phyloP scores from a whole-genome alignment of 805 yeast genomes.

The Sugiyamaella mastotermitis region DNA sequence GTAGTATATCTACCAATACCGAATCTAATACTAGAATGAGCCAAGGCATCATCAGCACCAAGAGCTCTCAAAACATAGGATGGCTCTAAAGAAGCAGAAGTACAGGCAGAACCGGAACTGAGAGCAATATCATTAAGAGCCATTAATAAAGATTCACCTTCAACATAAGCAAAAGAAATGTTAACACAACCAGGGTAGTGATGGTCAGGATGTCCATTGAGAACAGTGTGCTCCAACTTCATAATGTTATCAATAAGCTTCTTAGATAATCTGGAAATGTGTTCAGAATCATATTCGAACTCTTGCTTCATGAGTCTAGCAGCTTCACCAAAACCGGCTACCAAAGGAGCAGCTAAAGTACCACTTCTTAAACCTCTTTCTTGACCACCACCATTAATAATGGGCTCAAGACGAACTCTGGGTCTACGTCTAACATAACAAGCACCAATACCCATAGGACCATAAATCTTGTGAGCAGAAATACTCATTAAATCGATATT shows the following conservation, averaged over 20 bases:
- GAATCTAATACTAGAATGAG: conserved; percentile 96
- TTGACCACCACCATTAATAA: conserved; percentile 97
- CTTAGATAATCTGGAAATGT: conserved; percentile 64
- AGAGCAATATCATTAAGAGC: conserved; percentile 95
- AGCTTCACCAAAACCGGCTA: conserved; percentile 96
- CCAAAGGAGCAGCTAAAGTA: conserved; percentile 93
- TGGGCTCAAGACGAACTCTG: conserved; percentile 91
- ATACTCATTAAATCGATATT: conserved; percentile 91
- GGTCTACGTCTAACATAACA: conserved; percentile 95
- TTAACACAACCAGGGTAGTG: conserved; percentile 94
- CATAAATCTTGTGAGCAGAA: conserved; percentile 94
- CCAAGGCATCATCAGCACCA: conserved; percentile 97
- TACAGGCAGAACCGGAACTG: conserved; percentile 96
- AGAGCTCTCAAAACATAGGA: conserved; percentile 93
- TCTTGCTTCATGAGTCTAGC: conserved; percentile 77
- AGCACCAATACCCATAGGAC: conserved; percentile 98
- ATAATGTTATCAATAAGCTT: conserved; percentile 69
- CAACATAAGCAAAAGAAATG: conserved; percentile 93
- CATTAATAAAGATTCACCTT: conserved; percentile 96
- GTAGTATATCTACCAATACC: conserved; percentile 98
- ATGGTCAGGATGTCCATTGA: conserved; percentile 75
- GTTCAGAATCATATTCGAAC: conserved; percentile 62
- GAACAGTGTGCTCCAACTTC: conserved; percentile 77
- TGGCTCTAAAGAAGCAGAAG: conserved; percentile 97
- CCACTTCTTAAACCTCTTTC: conserved; percentile 98